Evolutionary conservation across 257 asterid species (phyloP).

Genomic region (Anisodus tanguticus): DNA sequence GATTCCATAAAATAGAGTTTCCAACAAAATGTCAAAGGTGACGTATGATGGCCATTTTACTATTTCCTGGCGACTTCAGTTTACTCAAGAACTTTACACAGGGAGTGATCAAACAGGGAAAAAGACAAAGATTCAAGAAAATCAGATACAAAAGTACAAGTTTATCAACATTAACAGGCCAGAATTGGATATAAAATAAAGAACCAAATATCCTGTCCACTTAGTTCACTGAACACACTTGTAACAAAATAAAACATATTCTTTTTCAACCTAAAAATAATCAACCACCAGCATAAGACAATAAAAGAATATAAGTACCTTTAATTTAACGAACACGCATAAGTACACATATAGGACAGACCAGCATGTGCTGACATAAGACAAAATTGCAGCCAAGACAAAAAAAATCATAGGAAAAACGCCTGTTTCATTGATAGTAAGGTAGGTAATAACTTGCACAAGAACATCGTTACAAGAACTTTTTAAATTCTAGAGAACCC

Average conservation of each 20-base stretch:
- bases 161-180: not conserved
- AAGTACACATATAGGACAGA: not conserved
- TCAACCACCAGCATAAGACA: not conserved
- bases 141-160: no score
- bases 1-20: no score
- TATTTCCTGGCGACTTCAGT: no score
- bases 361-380: not conserved
- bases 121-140: no score
- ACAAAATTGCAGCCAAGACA: not conserved
- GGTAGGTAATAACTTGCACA: not conserved
- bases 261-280: not conserved
- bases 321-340: not conserved
- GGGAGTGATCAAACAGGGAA: no score
- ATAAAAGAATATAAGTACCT: not conserved
- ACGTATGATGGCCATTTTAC: no score
- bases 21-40: no score
- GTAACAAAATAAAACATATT: not conserved
- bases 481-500: not conserved
- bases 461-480: not conserved
- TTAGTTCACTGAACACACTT: not conserved
- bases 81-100: no score
- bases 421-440: not conserved
- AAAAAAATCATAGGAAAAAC: not conserved
- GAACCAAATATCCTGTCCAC: no score
- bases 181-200: no score